Conservation (phyloP, 768 basidiomycete genomes). For the Boletellus ananiceps region DNA sequence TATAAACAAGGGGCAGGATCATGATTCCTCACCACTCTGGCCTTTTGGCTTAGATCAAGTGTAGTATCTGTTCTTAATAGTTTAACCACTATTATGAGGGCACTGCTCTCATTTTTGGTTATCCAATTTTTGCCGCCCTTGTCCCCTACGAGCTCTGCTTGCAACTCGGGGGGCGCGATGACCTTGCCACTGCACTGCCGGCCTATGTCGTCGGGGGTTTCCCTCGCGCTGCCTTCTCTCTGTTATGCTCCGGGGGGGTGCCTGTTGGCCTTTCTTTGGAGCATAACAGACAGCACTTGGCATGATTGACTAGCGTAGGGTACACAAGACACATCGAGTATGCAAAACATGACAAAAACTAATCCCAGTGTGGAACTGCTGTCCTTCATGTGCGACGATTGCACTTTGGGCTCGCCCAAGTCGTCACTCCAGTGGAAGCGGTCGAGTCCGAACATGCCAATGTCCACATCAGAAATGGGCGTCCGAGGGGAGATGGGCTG, state of each 20-base stretch:
- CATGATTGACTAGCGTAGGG: slow-evolving; percentile 6
- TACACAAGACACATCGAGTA: slow-evolving; percentile 14
- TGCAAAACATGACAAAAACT: slow-evolving; percentile 20
- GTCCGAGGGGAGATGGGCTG: slow-evolving; percentile 10
- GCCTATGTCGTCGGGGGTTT: slow-evolving; percentile 9
- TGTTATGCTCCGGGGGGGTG: not conserved
- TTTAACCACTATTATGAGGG: slow-evolving; percentile 54
- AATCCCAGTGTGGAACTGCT: slow-evolving; percentile 18
- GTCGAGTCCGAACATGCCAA: slow-evolving; percentile 26
- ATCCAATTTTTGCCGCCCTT: slow-evolving; percentile 38
- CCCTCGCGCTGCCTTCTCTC: slow-evolving; percentile 1
- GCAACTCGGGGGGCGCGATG: slow-evolving; percentile 9
- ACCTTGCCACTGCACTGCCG: slow-evolving; percentile 7
- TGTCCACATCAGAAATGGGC: slow-evolving; percentile 13
- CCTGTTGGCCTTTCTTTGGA: not conserved
- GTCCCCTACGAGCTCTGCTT: slow-evolving; percentile 13
- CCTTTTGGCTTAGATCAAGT: slow-evolving; percentile 76
- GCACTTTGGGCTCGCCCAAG: slow-evolving; percentile 6
- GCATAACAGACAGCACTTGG: slow-evolving; percentile 2
- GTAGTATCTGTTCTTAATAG: slow-evolving; percentile 74
- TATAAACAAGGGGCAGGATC: not conserved
- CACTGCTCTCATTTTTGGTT: slow-evolving; percentile 53
- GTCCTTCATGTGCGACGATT: slow-evolving; percentile 15
- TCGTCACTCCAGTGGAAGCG: slow-evolving; percentile 20
- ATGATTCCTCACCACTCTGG: slow-evolving; percentile 29